A percentile compares a stretch with the other conserved stretches of the same genome.
These are phyloP conservation scores for Arthrinium phaeospermum DNA, from an alignment of 2,329 filamentous ascomycete species.

Conservation along the genomic window DNA sequence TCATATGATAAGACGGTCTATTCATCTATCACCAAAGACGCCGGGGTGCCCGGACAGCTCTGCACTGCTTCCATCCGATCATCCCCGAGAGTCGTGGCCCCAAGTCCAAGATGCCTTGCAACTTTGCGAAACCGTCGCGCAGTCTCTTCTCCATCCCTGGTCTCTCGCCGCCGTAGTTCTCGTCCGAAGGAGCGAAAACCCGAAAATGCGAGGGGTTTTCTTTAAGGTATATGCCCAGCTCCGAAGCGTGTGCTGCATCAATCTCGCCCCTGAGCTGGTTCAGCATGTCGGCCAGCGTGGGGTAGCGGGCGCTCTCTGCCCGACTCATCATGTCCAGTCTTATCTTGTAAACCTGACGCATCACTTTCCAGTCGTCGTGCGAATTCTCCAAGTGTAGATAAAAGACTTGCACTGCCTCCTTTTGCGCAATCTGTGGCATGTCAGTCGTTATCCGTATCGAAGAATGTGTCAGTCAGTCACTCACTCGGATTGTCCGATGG, in stretches of 20 bases:
- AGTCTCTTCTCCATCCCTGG: no score
- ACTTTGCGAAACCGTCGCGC: no score
- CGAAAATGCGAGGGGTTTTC: neutral
- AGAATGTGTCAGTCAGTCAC: neutral
- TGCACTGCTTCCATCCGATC: neutral
- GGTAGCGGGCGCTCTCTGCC: neutral
- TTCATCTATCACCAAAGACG: neutral
- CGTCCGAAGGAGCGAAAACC: no score
- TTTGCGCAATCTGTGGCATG: neutral
- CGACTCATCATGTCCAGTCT: neutral
- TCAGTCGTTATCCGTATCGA: neutral
- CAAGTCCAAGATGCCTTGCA: no score
- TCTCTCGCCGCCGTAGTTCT: no score
- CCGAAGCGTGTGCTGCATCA: neutral
- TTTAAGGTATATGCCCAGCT: neutral
- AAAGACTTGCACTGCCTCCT: neutral
- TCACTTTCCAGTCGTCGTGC: neutral
- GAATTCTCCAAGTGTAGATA: neutral
- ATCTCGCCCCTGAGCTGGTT: neutral
- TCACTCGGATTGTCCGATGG: neutral
- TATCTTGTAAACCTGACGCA: neutral
- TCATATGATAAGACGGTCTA: neutral
- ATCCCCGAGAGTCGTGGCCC: neutral
- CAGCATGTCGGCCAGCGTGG: neutral
- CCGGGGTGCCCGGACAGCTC: neutral